Conservation (phyloP, 78 protist species). For the Dictyostelium capitatum region DNA sequence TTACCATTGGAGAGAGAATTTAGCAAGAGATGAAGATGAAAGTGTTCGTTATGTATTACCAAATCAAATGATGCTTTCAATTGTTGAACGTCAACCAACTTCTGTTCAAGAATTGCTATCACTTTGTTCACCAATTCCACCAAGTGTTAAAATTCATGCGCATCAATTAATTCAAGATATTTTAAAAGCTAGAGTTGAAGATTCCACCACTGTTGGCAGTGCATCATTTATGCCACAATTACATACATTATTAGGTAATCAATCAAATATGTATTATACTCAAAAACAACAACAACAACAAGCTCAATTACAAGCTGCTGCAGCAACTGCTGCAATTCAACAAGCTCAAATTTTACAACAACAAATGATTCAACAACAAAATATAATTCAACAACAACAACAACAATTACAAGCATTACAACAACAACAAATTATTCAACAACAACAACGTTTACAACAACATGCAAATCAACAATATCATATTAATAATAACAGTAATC, state of each 20-base stretch:
- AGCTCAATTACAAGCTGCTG: background rate
- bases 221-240: background rate
- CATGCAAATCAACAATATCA: slow-evolving; percentile 13
- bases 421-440: background rate
- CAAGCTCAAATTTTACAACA: slow-evolving; percentile 8
- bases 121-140: slow-evolving; percentile 46
- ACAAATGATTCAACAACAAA: background rate
- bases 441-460: background rate
- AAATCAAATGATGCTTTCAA: slow-evolving; percentile 46
- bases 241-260: background rate
- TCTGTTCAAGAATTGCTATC: slow-evolving; percentile 23
- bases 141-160: slow-evolving; percentile 37
- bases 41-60: slow-evolving; percentile 81
- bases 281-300: slow-evolving; percentile 25
- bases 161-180: slow-evolving; percentile 68
- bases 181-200: slow-evolving; percentile 22
- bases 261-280: slow-evolving; percentile 14
- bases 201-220: background rate
- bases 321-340: background rate
- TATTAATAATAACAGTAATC: background rate
- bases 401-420: slow-evolving; percentile 7
- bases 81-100: slow-evolving; percentile 63
- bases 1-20: slow-evolving; percentile 91
- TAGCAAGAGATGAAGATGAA: slow-evolving; percentile 93
- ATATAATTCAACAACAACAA: background rate